phyloP scores from a whole-genome alignment of 768 basidiomycete genomes.

The Boletus rufocinnamomeus region DNA sequence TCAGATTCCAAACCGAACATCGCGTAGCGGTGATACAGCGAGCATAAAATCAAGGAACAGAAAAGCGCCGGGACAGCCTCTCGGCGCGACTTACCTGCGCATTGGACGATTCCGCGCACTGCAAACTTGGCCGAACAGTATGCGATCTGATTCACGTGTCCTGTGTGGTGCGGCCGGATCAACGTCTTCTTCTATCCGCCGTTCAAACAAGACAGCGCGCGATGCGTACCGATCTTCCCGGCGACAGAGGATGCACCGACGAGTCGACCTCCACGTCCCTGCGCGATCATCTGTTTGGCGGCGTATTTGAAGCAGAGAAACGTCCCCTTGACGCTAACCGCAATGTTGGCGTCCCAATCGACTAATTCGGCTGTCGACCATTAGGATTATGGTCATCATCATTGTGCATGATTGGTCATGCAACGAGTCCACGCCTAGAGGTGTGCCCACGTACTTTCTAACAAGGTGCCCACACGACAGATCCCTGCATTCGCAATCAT shows the following conservation, averaged over 20 bases:
- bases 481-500: constrained; percentile 20
- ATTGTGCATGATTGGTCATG: background rate
- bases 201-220: background rate
- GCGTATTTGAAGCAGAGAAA: constrained; percentile 30
- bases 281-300: constrained; percentile 24
- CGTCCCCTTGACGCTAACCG: constrained; percentile 18
- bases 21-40: constrained; percentile 2
- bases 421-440: background rate
- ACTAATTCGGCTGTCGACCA: constrained; percentile 15
- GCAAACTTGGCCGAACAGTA: constrained; percentile 20
- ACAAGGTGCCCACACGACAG: constrained; percentile 9
- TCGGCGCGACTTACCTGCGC: constrained; percentile 18
- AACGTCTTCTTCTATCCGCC: background rate
- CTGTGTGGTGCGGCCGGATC: background rate
- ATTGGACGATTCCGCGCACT: constrained; percentile 9
- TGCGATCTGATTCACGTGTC: constrained; percentile 10
- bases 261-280: constrained; percentile 15
- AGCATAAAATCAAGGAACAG: background rate
- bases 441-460: constrained; percentile 13
- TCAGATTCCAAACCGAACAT: constrained; percentile 1
- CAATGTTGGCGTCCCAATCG: constrained; percentile 31
- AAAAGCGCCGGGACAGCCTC: background rate
- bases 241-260: constrained; percentile 9
- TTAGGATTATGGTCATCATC: background rate
- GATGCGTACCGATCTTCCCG: constrained; percentile 1